Base-by-base conservation (phyloP, 2,329 filamentous ascomycete genomes). In the Shiraia sp. region DNA sequence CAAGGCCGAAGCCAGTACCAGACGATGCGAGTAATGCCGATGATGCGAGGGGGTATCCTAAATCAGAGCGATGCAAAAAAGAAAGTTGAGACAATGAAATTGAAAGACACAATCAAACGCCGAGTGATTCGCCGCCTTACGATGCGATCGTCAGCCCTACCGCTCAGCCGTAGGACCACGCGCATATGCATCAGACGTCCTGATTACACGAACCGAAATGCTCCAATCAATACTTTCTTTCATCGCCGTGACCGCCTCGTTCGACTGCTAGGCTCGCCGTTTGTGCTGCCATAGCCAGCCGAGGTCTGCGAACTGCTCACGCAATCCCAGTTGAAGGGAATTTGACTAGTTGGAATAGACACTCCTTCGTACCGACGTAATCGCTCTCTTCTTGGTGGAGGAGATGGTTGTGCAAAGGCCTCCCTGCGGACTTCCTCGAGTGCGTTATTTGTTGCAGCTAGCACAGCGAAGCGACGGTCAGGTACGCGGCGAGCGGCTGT, bases 261-360 rank as follows among this genome's bases (percentile, higher is more conserved):
- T 8, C 61, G 43, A n/a, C 51, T 46, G 22, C 59, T 62, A 4
- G 54, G 36, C 16, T 61, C 63, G 4, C 48, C 56, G 15, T 51
- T 23, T 3, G 38, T 34, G 15, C 31, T 34, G 16, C 30, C 45
- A 37, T 42, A 25, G 5, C 57, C 54, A 38, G 53, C 59, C 22
- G 61, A 65, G 16, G 60, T 60, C 35, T 67, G 62, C 24, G 62
- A 65, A 32, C 59, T 68, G 42, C 57, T 65, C 24, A 69, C 52
- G 32, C 66, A 68, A 38, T 68, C 64, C 66, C 66, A 69, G 17
- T 64, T 60, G 35, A 68, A 69, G 2, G 65, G 66, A 10, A 68
- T 62, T 10, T 56, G 50, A 9, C 53, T 55, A 1, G 64, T 58
- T 1, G 64, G 61, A 14, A 68, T 55, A 1, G 57, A 40, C 10